Base-by-base conservation (phyloP, 306 rosid species). In the Fragaria ananassa region DNA sequence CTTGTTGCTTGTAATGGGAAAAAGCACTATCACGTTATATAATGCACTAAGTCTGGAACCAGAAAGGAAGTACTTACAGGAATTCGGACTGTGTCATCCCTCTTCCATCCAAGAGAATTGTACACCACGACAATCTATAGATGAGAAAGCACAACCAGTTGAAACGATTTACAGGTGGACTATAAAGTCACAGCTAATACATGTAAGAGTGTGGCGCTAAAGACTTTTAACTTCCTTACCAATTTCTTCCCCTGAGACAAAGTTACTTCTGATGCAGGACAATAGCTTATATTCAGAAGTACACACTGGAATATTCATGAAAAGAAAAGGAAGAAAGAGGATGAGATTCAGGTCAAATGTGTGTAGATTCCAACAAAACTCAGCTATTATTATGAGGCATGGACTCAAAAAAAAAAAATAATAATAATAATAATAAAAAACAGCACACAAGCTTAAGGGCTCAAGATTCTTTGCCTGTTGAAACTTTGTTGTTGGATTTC, bases 91-190 rank as follows among this genome's bases (percentile, higher is more conserved):
- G 85, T 78, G 47, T 84, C 88, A 12, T 76, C 75, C 77, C 90
- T 84, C 69, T 72, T 82, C 90, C 88, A 87, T 84, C 90, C 90
- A 46, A 87, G 88, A 80, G 90, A 61, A 70, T 87, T 87, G 86
- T 87, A 87, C 74, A 69, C 78, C 73, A 87, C 61, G 51, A 82
- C 80, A 54, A 80, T 39, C 90, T 87, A 80, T 35, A 80, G 49
- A 84, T 14, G 23, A 79, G 57, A 76, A 76, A 54, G 72, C 69
- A 50, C 68, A 67, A 64, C 34, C 23, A 83, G 49, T 79, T 70
- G 50, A 69, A 45, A 45, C 19, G 54, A 31, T 72, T 37, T 66
- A 78, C 47, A 45, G 76, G 76, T 49, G 23, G 63, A 77, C 57
- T 46, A 68, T 25, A 42, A 67, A 76, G 27, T 51, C 39, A 25